phyloP scores from a whole-genome alignment of 2,329 filamentous ascomycete species.

The Nemania bipapillata region DNA sequence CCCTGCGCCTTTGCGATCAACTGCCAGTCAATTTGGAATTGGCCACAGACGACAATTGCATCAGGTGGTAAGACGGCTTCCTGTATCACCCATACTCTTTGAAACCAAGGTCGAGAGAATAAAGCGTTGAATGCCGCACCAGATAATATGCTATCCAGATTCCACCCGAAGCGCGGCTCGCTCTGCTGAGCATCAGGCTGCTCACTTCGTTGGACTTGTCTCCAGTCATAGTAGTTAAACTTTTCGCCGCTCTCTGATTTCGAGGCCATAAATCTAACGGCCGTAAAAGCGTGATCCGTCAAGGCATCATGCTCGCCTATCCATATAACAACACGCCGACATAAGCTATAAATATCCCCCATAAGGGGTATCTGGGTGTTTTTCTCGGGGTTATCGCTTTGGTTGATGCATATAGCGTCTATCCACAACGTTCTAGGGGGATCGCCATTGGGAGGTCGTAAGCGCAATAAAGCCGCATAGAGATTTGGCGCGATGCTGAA shows the following conservation, averaged over 20 bases:
- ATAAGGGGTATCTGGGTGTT: constrained; percentile 24
- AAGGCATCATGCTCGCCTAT: constrained; percentile 28
- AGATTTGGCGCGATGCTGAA: constrained; percentile 33
- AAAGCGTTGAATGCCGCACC: constrained; percentile 28
- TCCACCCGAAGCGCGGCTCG: not conserved
- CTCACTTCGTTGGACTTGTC: constrained; percentile 16
- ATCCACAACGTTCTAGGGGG: constrained; percentile 24
- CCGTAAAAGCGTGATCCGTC: constrained; percentile 30
- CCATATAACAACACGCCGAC: constrained; percentile 28
- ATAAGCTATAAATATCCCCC: constrained; percentile 27
- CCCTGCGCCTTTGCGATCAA: constrained; percentile 19
- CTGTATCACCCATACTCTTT: constrained; percentile 34
- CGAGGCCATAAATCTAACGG: constrained; percentile 27
- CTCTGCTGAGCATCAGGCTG: not conserved
- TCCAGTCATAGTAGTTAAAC: constrained; percentile 31
- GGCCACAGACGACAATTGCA: constrained; percentile 29
- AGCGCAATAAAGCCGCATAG: constrained; percentile 26
- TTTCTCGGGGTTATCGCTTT: constrained; percentile 26
- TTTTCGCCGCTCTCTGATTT: constrained; percentile 17
- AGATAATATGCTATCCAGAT: not conserved
- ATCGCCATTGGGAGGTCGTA: constrained; percentile 13
- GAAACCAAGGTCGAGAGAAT: constrained; percentile 35
- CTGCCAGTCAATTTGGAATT: constrained; percentile 29
- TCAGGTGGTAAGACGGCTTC: constrained; percentile 27
- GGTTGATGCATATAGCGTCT: constrained; percentile 29